Evolutionary conservation across 2,329 filamentous ascomycete species (phyloP), one percentile per base, ranked within the genome.

Genomic region (Diaporthe sp.): DNA sequence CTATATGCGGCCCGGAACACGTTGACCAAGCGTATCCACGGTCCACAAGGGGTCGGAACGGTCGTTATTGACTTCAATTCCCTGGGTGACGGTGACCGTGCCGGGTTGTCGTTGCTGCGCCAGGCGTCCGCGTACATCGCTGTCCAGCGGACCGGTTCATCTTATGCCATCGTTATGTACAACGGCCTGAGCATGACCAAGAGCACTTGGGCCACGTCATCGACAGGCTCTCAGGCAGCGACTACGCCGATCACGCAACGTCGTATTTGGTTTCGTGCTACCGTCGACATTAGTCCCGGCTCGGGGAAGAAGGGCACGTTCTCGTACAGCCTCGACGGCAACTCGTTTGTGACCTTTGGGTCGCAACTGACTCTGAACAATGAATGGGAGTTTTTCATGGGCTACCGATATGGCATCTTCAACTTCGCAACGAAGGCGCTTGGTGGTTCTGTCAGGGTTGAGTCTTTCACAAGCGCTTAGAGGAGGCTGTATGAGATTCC

Each of bases 71-170:
- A 91, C 78, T 85, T 87, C 55, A 83, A 81, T 37, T 82, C 82
- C 57, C 88, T 91, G 86, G 79, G 80, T 0, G 85, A 87, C 65
- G 90, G 89, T 2, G 90, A 92, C 74, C 84, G 86, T 15, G 84
- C 87, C 0, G 90, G 90, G 0, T 82, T 90, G 0, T 86, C 88
- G 0, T 81, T 88, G 4, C 89, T 92, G 81, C 86, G 90, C 0
- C 88, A 92, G 76, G 81, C 84, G 9, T 85, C 85, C 0, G 88
- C 88, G 0, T 91, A 87, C 79, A 88, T 92, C 44, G 89, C 87
- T 1, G 80, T 92, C 80, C 87, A 75, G 82, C 86, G 76, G 80
- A 81, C 82, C 74, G 81, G 80, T 7, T 80, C 77, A 19, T 77
- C 77, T 0, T 79, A 80, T n/a, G 79, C 77, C 7, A 77, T 86